Conservation (phyloP, 2,329 filamentous ascomycete genomes). For the Botrytis tulipae region DNA sequence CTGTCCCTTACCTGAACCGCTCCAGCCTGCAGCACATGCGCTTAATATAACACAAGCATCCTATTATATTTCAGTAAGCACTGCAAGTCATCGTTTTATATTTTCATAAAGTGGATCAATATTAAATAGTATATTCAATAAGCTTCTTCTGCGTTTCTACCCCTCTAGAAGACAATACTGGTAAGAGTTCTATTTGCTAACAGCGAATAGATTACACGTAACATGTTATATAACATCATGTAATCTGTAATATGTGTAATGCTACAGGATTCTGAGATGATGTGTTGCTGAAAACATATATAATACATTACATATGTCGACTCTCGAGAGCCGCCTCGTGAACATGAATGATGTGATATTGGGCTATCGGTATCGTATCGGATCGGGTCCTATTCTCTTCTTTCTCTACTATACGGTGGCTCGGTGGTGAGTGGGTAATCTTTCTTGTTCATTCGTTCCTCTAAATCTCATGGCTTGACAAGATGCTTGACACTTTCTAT, state of each 20-base stretch:
- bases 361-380: background rate
- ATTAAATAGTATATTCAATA: background rate
- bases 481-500: background rate
- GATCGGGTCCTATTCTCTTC: background rate
- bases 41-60: slow-evolving; percentile 3
- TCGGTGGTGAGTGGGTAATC: background rate
- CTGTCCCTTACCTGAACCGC: slow-evolving; percentile 21
- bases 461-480: slow-evolving; percentile 1
- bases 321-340: background rate
- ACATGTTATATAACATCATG: background rate
- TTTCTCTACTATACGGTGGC: slow-evolving; percentile 1
- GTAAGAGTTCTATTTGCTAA: slow-evolving; percentile 8
- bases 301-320: background rate
- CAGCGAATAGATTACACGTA: background rate
- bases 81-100: slow-evolving; percentile 13
- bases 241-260: background rate
- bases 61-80: slow-evolving; percentile 11
- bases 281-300: background rate
- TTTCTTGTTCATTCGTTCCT: background rate
- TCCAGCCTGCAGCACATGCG: slow-evolving; percentile 15
- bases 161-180: background rate
- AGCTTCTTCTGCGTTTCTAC: background rate
- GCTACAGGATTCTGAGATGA: background rate
- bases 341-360: background rate
- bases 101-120: background rate